Evolutionary conservation across 2,329 filamentous ascomycete genomes (phyloP), one percentile per base, ranked within the genome.

Genomic region (Fusarium temperatum): DNA sequence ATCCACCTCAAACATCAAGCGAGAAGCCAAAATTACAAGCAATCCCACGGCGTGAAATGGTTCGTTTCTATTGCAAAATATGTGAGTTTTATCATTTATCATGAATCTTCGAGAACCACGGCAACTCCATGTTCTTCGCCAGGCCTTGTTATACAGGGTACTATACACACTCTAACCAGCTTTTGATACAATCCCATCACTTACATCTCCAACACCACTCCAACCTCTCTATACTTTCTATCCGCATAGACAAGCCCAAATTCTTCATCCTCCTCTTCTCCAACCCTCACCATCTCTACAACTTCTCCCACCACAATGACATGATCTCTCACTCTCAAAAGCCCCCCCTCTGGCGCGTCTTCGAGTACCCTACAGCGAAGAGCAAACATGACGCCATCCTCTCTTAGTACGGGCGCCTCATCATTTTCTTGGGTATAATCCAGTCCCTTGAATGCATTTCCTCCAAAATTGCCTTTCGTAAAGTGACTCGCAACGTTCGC

Each of bases 271-370:
- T 80, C 77, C 35, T 67, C 76, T 28, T 76, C 75, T 20, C 71
- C 74, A 32, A 72, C 82, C 28, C 81, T 79, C 13, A 84, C 68
- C 63, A 88, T 85, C 61, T 85, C 85, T 42, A 84, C 65, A 50
- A 89, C 86, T 78, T 89, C 86, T 9, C 85, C 87, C 4, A 88
- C 81, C 11, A 88, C 86, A 69, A 89, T 85, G 15, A 87, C 84
- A 79, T 88, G 87, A 64, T 89, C 87, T 47, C 85, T 80, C 14
- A 89, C 86, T 47, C 77, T 80, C n/a, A 88, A 75, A 20, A 89
- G 72, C 1, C 87, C 87, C 9, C 72, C 73, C 13, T 77, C 66
- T 0, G 84, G 80, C 47, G 82, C 81, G 32, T 85, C 84, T 18
- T 79, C 78, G 20, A 87, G 59, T 22, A 88, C 74, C 68, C 72